These are phyloP conservation scores for Ustilago xerochloae DNA, from an alignment of 1,284 basidiomycete genomes.

Conservation along the genomic window DNA sequence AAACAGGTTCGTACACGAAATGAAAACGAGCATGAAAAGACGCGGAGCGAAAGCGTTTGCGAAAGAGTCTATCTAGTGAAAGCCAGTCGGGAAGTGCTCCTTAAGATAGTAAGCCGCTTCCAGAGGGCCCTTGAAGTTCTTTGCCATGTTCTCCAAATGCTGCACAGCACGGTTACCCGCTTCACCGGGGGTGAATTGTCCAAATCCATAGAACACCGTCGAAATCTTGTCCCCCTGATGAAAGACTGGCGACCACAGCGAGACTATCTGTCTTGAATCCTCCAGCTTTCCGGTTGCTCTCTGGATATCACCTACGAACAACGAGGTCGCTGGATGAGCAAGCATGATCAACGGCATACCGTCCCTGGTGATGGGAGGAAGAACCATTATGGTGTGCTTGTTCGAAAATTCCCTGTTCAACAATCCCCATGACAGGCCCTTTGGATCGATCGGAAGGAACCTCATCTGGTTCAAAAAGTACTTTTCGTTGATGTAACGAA, in stretches of 20 bases:
- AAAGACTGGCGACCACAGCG: conserved; percentile 16
- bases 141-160: neutral
- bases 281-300: neutral
- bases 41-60: no score
- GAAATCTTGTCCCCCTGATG: neutral
- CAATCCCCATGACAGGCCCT: neutral
- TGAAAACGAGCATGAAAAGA: no score
- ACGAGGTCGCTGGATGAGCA: no score
- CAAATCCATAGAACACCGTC: conserved; percentile 24
- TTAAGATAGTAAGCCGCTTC: neutral
- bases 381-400: neutral
- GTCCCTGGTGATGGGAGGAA: neutral
- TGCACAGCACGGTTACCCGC: no score
- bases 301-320: no score
- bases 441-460: conserved; percentile 1
- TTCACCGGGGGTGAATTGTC: neutral
- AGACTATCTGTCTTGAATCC: neutral
- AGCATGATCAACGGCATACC: no score
- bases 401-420: neutral
- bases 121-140: neutral
- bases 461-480: conserved; percentile 8
- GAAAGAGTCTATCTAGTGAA: neutral
- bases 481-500: neutral
- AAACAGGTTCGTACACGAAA: no score
- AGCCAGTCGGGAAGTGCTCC: neutral